Evolutionary conservation across 1,284 basidiomycete species (phyloP).

Genomic region (Crepidotus sp.): DNA sequence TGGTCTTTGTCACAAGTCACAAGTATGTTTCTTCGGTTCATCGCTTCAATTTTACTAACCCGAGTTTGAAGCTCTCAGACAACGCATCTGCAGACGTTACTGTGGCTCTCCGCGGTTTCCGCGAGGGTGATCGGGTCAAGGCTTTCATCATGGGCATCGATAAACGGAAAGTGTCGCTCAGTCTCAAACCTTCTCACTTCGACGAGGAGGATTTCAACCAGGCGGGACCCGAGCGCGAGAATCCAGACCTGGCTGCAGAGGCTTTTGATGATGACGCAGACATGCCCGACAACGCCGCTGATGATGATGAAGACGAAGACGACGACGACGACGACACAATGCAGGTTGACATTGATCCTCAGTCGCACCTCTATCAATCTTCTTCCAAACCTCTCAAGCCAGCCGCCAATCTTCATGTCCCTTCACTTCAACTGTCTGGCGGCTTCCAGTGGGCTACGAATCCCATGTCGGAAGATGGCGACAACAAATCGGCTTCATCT

Average conservation of each 20-base stretch:
- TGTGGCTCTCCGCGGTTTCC: constrained; percentile 75
- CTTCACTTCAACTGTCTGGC: constrained; percentile 41
- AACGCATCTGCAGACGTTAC: constrained; percentile 72
- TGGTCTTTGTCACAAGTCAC: constrained; percentile 91
- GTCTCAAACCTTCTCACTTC: constrained; percentile 88
- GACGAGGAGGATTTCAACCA: constrained; percentile 42
- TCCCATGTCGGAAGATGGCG: constrained; percentile 26
- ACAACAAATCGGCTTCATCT: constrained; percentile 30
- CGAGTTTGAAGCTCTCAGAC: constrained; percentile 68
- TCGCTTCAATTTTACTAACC: neutral
- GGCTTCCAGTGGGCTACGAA: constrained; percentile 65
- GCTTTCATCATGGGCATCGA: constrained; percentile 73
- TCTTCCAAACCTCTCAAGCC: constrained; percentile 18
- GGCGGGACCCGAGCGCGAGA: constrained; percentile 27
- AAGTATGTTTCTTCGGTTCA: constrained; percentile 41
- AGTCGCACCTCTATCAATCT: constrained; percentile 22
- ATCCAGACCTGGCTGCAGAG: constrained; percentile 24
- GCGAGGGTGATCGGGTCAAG: constrained; percentile 81
- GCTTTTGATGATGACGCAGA: constrained; percentile 23
- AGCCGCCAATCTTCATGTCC: constrained; percentile 12
- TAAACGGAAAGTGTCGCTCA: constrained; percentile 78
- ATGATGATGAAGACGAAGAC: constrained; percentile 29
- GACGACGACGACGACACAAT: constrained; percentile 33
- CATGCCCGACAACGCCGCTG: constrained; percentile 17
- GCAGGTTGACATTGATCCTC: constrained; percentile 33